Base-by-base conservation (phyloP, 2,329 filamentous ascomycete species). In the Chaetomium globosum region DNA sequence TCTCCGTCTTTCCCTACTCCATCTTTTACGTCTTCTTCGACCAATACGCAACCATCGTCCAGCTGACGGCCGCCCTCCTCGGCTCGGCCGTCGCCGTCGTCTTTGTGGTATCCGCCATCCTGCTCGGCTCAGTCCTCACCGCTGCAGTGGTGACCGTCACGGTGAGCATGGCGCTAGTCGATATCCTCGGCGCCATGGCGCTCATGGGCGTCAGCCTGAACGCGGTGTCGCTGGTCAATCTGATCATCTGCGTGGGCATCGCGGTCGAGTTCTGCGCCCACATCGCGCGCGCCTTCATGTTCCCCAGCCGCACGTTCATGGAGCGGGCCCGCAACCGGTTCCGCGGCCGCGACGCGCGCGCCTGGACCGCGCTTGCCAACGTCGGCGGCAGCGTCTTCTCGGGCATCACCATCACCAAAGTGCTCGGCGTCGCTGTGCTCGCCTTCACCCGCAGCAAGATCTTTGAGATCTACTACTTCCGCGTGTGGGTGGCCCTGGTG, bases 11-110 rank as follows among this genome's bases (percentile, higher is more conserved):
- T 83, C 92, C 95, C 0, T 99, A 99, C 80, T 96, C 92, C 71
- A 89, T 97, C 67, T 97, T 97, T 77, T 99, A 99, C 80, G 93
- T 99, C 76, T 99, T 98, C 85, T 99, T 99, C 76, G 95, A 99
- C 75, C 95, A 98, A 76, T 99, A 99, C 74, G 85, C 92, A 6
- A 86, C 86, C 65, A 98, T 99, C 67, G 87, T 96, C 23, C 83
- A 85, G 12, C 83, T 98, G 4, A 93, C 94, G 0, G 89, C 85
- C 0, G 87, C 89, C 0, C 85, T 99, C 1, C 85, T 99, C 33
- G 89, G 90, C 49, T 90, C 91, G 3, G 94, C 93, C 0, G 82
- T 98, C 16, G 91, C 85, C 30, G 91, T 97, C 69, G 96, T 98
- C 66, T 89, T 97, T 65, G 75, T 90, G 66, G 85, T 99, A 54